Conservation (phyloP, 2,329 filamentous ascomycete genomes). For the Neurospora sp. region DNA sequence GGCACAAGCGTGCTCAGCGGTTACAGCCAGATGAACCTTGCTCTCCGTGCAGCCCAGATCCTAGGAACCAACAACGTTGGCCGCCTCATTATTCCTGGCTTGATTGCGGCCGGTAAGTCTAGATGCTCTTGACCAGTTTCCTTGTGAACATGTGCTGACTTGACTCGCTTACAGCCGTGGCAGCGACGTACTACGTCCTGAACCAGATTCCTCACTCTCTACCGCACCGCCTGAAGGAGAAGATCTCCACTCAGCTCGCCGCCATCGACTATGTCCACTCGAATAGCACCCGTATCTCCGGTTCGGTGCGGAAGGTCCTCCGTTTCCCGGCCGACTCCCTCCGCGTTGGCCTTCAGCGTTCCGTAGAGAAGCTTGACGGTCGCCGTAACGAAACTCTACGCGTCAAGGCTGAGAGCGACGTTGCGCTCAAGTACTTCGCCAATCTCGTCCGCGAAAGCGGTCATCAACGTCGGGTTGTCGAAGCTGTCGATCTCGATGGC, state of each 20-base stretch:
- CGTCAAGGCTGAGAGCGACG: slow-evolving; percentile 71
- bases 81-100: slow-evolving; percentile 68
- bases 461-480: slow-evolving; percentile 39
- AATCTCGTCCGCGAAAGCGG: slow-evolving; percentile 65
- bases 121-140: slow-evolving; percentile 1
- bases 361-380: slow-evolving; percentile 70
- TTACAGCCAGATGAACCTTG: slow-evolving; percentile 81
- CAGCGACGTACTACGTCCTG: slow-evolving; percentile 71
- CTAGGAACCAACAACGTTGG: slow-evolving; percentile 74
- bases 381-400: slow-evolving; percentile 78
- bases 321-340: slow-evolving; percentile 81
- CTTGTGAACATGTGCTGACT: slow-evolving; percentile 23
- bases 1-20: slow-evolving; percentile 75
- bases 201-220: slow-evolving; percentile 83
- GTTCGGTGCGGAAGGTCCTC: slow-evolving; percentile 80
- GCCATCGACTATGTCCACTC: slow-evolving; percentile 86
- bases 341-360: slow-evolving; percentile 71
- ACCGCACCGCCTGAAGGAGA: slow-evolving; percentile 72
- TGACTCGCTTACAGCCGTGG: slow-evolving; percentile 44
- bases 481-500: slow-evolving; percentile 45
- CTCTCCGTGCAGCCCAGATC: slow-evolving; percentile 69
- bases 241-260: slow-evolving; percentile 71
- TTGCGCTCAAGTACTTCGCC: slow-evolving; percentile 81
- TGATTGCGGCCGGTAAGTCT: slow-evolving; percentile 67
- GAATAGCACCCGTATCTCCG: slow-evolving; percentile 76